phyloP scores from a whole-genome alignment of 768 basidiomycete species.

The Boletellus sp. region DNA sequence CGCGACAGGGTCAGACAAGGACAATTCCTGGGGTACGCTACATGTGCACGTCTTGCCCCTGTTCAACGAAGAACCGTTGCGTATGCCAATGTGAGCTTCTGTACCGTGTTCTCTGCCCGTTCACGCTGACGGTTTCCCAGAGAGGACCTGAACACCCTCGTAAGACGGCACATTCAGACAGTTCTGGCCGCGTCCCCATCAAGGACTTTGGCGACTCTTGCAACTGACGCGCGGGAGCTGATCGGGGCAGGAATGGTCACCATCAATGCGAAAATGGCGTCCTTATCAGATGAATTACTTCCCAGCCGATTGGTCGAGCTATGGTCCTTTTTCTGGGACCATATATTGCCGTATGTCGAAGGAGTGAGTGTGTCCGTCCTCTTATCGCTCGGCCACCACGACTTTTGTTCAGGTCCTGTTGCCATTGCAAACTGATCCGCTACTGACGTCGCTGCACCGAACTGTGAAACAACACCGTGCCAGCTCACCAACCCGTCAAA shows the following conservation, averaged over 20 bases:
- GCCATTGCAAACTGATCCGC: slow-evolving; percentile 57
- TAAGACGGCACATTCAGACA: slow-evolving; percentile 71
- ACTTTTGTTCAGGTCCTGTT: slow-evolving; percentile 48
- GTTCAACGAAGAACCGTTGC: slow-evolving; percentile 87
- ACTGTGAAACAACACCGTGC: slow-evolving; percentile 52
- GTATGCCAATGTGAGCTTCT: slow-evolving; percentile 69
- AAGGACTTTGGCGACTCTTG: slow-evolving; percentile 68
- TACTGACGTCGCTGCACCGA: slow-evolving; percentile 67
- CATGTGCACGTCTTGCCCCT: slow-evolving; percentile 87
- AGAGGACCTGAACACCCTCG: slow-evolving; percentile 84
- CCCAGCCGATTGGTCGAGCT: slow-evolving; percentile 76
- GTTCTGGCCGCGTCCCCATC: slow-evolving; percentile 72
- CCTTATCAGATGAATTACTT: slow-evolving; percentile 75
- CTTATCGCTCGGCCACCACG: not conserved
- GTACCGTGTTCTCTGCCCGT: not conserved
- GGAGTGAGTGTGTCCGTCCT: slow-evolving; percentile 50
- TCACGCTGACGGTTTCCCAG: slow-evolving; percentile 36
- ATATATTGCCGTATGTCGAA: slow-evolving; percentile 82
- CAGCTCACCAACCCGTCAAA: slow-evolving; percentile 51
- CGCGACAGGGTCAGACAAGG: slow-evolving; percentile 40
- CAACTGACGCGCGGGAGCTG: slow-evolving; percentile 76
- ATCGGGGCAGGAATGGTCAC: slow-evolving; percentile 90
- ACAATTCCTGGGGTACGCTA: slow-evolving; percentile 76
- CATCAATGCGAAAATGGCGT: slow-evolving; percentile 76
- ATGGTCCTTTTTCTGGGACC: slow-evolving; percentile 94